These are phyloP conservation scores for Capsicum rhomboideum DNA, from an alignment of 257 asterid species.

Conservation along the genomic window DNA sequence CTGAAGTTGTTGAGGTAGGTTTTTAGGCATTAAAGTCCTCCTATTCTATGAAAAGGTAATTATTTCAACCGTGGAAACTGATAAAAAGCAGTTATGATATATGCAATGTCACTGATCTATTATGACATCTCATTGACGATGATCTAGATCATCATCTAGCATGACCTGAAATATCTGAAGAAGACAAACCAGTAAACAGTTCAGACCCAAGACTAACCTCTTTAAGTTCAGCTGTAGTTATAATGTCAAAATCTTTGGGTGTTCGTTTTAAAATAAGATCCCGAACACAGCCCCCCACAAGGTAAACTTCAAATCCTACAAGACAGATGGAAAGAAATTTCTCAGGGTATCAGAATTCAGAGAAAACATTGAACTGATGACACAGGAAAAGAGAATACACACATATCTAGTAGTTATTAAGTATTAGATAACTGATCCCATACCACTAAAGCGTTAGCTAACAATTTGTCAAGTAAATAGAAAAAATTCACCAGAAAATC, in stretches of 20 bases:
- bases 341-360: background rate
- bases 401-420: background rate
- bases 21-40: background rate
- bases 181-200: background rate
- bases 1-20: background rate
- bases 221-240: conserved; percentile 28
- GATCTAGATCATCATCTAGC: too few relatives aligned
- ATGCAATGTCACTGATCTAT: background rate
- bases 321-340: background rate
- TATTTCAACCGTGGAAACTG: background rate
- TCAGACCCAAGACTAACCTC: conserved; percentile 10
- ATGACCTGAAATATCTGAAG: background rate
- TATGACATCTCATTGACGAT: too few relatives aligned
- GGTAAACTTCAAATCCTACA: conserved; percentile 27
- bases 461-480: background rate
- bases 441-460: background rate
- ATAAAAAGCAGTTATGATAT: background rate
- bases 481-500: background rate
- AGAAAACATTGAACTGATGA: background rate
- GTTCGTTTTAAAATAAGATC: conserved; percentile 23
- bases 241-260: conserved; percentile 24
- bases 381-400: background rate
- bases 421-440: background rate
- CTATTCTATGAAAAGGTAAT: background rate
- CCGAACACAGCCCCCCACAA: conserved; percentile 31